Evolutionary conservation across 2,329 filamentous ascomycete genomes (phyloP).

Genomic region (Penicillium concentricum): DNA sequence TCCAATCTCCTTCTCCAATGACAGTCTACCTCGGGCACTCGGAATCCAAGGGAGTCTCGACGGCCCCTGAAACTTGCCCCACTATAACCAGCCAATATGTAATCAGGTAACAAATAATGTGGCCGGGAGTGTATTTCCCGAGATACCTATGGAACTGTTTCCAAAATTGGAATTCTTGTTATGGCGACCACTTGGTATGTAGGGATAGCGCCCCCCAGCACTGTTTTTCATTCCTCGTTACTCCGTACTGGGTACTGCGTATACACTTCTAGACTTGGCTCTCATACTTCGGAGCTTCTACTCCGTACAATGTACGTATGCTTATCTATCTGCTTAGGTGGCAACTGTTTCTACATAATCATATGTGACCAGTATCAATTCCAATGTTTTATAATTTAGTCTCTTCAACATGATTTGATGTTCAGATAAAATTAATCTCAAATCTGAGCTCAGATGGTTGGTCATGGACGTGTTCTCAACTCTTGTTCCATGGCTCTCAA

Average conservation of each 20-base stretch:
- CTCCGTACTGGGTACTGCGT: neutral
- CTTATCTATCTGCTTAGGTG: neutral
- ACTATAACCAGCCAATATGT: slow-evolving; percentile 15
- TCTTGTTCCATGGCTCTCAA: slow-evolving; percentile 15
- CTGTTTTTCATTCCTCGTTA: slow-evolving; percentile 27
- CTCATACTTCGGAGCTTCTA: neutral
- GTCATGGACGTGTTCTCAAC: neutral
- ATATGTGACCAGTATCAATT: neutral
- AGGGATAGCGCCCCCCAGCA: slow-evolving; percentile 28
- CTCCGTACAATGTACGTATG: neutral
- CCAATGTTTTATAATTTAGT: neutral
- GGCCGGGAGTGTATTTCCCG: slow-evolving; percentile 8
- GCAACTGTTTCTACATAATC: neutral
- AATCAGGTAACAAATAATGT: slow-evolving; percentile 22
- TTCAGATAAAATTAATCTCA: neutral
- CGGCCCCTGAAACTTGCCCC: slow-evolving; percentile 36
- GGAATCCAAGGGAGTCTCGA: slow-evolving; percentile 25
- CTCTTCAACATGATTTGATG: neutral
- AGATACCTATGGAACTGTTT: slow-evolving; percentile 10
- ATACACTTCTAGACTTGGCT: neutral
- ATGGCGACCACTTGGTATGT: slow-evolving; percentile 29
- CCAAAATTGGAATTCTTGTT: slow-evolving; percentile 13
- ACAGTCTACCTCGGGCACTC: neutral
- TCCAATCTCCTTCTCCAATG: slow-evolving; percentile 10
- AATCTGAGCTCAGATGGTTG: neutral